Evolutionary conservation across 176 grass and related monocot species (phyloP).

Genomic region (Cenchrus fungigraminus): DNA sequence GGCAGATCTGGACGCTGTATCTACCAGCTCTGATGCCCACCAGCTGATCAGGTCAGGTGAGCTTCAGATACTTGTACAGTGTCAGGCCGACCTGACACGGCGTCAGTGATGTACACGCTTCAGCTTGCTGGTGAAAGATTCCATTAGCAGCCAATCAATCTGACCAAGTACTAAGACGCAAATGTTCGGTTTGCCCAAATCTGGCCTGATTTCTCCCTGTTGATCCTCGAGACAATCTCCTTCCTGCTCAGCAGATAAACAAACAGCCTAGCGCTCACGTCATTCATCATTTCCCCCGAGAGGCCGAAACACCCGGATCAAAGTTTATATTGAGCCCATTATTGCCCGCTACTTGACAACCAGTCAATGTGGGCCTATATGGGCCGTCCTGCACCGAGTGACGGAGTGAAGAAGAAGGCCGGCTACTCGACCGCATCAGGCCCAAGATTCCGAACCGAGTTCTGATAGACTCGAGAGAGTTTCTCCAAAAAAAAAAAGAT

Average conservation of each 20-base stretch:
- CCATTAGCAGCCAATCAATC: neutral
- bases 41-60: neutral
- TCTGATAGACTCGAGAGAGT: neutral
- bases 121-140: neutral
- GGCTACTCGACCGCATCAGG: neutral
- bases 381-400: too few relatives aligned
- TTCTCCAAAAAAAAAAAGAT: too few relatives aligned
- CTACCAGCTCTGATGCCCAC: neutral
- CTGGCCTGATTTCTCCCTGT: neutral
- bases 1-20: constrained; percentile 4
- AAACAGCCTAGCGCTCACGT: neutral
- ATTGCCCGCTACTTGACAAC: too few relatives aligned
- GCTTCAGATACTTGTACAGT: neutral
- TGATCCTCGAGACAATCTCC: neutral
- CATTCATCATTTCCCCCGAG: too few relatives aligned
- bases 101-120: neutral
- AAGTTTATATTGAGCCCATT: neutral
- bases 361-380: neutral
- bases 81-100: neutral
- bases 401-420: too few relatives aligned
- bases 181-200: neutral
- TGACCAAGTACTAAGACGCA: neutral
- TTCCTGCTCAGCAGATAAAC: neutral
- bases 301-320: too few relatives aligned
- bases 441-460: neutral